These are phyloP conservation scores for Fusarium sp. DNA, from an alignment of 2,329 filamentous ascomycete genomes.

Conservation along the genomic window DNA sequence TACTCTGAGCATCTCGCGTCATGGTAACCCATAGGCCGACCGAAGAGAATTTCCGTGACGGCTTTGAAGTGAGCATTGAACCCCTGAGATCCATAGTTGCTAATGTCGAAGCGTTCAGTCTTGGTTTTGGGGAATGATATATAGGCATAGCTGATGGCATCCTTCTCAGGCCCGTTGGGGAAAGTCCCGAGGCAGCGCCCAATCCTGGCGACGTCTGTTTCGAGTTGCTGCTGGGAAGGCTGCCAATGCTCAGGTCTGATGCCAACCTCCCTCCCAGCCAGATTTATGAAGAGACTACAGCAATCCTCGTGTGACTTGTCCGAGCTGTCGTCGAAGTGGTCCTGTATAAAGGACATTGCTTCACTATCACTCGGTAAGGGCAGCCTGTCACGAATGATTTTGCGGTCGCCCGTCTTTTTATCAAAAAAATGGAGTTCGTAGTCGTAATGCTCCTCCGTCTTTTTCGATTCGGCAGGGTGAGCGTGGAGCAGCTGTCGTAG, in stretches of 20 bases:
- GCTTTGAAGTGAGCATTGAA: slow-evolving; percentile 44
- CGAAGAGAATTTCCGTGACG: slow-evolving; percentile 46
- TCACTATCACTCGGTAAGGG: slow-evolving; percentile 14
- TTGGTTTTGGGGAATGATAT: slow-evolving; percentile 38
- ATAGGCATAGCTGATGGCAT: slow-evolving; percentile 35
- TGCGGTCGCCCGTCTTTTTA: not conserved
- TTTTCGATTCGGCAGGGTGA: not conserved
- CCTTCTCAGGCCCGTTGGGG: not conserved
- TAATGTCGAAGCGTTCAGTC: slow-evolving; percentile 4
- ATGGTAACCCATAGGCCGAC: slow-evolving; percentile 6
- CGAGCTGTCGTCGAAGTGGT: slow-evolving; percentile 4
- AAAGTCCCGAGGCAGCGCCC: slow-evolving; percentile 15
- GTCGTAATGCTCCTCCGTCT: not conserved
- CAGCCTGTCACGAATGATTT: slow-evolving; percentile 12
- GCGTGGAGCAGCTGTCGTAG: slow-evolving; percentile 42
- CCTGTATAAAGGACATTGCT: not conserved
- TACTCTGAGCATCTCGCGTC: not conserved
- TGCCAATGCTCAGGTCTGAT: slow-evolving; percentile 29
- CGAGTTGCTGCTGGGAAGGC: slow-evolving; percentile 35
- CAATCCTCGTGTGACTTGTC: slow-evolving; percentile 12
- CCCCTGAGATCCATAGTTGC: slow-evolving; percentile 44
- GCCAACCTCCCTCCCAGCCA: not conserved
- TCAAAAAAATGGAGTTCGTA: slow-evolving; percentile 33
- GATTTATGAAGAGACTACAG: slow-evolving; percentile 44
- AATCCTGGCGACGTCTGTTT: slow-evolving; percentile 34